Percentiles rank a stretch among this genome's conserved stretches.
Evolutionary conservation across 306 rosid genomes (phyloP).

Genomic region (Canavalia gladiata): DNA sequence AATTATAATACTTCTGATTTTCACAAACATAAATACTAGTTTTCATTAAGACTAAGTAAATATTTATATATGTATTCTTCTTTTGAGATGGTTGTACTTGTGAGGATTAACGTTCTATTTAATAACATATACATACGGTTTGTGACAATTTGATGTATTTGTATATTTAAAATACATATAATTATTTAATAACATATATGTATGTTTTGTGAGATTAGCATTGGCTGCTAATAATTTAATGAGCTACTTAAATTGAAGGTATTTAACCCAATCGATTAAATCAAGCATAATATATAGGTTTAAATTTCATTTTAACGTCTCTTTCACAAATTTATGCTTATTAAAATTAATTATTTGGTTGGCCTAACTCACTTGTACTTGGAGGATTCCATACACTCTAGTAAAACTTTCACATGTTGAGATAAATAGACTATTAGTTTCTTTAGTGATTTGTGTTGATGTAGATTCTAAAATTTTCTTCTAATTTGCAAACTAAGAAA

Average conservation of each 20-base stretch:
- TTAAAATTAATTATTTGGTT: background rate
- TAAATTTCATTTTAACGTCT: too few relatives aligned
- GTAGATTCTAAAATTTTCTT: background rate
- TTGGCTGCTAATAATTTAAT: background rate
- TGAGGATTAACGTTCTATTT: background rate
- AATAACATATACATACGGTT: background rate
- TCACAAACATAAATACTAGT: conserved; percentile 12
- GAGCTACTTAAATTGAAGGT: background rate
- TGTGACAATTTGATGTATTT: background rate
- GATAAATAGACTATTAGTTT: background rate
- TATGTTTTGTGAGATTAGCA: background rate
- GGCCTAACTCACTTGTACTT: background rate
- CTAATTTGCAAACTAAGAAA: background rate
- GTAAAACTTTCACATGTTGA: too few relatives aligned
- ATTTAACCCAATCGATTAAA: background rate
- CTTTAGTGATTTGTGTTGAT: background rate
- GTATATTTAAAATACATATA: background rate
- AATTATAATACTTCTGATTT: conserved; percentile 21
- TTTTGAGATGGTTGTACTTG: conserved; percentile 14
- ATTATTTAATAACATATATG: background rate
- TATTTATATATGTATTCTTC: conserved; percentile 16
- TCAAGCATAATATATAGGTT: background rate
- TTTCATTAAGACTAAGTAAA: conserved; percentile 40
- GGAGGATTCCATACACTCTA: background rate
- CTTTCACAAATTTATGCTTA: background rate